These are phyloP conservation scores for Colletotrichum sansevieriae DNA, from an alignment of 2,329 filamentous ascomycete genomes.

Conservation along the genomic window DNA sequence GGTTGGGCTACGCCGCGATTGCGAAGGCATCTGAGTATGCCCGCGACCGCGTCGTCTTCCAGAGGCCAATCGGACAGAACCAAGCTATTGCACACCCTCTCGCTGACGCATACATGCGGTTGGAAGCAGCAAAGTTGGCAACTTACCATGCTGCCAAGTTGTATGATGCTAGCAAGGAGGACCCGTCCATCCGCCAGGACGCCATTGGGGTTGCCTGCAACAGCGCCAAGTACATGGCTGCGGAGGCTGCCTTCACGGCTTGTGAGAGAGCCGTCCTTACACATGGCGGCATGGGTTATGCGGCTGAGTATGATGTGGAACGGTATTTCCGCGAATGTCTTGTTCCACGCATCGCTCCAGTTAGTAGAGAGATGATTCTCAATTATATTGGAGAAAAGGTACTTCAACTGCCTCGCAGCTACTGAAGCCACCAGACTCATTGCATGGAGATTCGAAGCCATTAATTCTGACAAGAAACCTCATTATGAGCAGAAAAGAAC, in stretches of 20 bases:
- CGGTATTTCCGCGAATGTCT: slow-evolving; percentile 74
- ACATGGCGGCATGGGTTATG: slow-evolving; percentile 75
- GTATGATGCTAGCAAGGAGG: slow-evolving; percentile 68
- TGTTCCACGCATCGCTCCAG: slow-evolving; percentile 73
- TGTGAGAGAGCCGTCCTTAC: slow-evolving; percentile 72
- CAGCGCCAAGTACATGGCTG: slow-evolving; percentile 78
- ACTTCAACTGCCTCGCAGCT: slow-evolving; percentile 75
- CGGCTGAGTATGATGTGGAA: slow-evolving; percentile 74
- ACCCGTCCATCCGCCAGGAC: slow-evolving; percentile 64
- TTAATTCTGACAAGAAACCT: no score
- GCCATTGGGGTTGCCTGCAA: slow-evolving; percentile 75
- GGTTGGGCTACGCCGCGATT: slow-evolving; percentile 80
- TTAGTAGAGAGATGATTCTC: slow-evolving; percentile 80
- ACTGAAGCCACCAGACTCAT: slow-evolving; percentile 54
- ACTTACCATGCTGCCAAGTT: slow-evolving; percentile 75
- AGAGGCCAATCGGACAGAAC: slow-evolving; percentile 74
- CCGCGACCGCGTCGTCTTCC: slow-evolving; percentile 74
- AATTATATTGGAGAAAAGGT: slow-evolving; percentile 80
- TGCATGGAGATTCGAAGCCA: no score
- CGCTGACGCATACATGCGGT: slow-evolving; percentile 73
- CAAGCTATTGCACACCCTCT: slow-evolving; percentile 76
- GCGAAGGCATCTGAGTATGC: slow-evolving; percentile 75
- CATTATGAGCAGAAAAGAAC: no score
- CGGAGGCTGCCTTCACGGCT: slow-evolving; percentile 72
- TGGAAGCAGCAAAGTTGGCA: slow-evolving; percentile 75